Base-by-base conservation (phyloP, 805 yeast genomes). In the Lipomyces orientalis region DNA sequence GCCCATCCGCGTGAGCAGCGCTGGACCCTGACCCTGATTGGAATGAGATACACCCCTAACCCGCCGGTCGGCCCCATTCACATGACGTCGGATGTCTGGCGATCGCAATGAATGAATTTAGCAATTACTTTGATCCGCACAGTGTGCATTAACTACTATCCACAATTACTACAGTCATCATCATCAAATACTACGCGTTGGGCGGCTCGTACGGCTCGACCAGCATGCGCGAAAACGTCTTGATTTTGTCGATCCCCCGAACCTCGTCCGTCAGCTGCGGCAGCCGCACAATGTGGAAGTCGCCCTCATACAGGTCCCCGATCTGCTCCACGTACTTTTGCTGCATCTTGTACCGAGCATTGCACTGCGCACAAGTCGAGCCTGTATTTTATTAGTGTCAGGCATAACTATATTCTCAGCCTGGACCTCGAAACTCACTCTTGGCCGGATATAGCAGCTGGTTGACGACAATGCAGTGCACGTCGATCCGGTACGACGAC, bases 231-330 rank as follows among this genome's bases (percentile, higher is more conserved):
- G 97, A 91, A 76, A 95, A 95, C 78, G 88, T 86, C 78, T 86
- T 88, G 79, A 95, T 84, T 76, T 93, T 91, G 64, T 89, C 90
- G 70, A 91, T 83, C 43, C 99, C 99, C 80, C 99, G 88, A 65
- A 95, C 95, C 81, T 95, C 99, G 72, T 90, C 87, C 58, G 97
- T 97, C 73, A 95, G 87, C 77, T 94, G 86, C 2, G 99, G 99
- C 88, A 95, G 90, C 81, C 92, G 93, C 43, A 95, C 95, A 74
- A 95, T 84, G 77, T 96, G 98, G 84, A 94, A 95, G 79, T 95
- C 99, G 49, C 62, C 70, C 80, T 95, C 99, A 76, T 95, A 95
- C 67, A 95, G 84, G 79, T 95, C 99, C 75, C 86, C 91, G 88
- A 95, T 94, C 82, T 95, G 98, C 77, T 90, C 96, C 75, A 93